Percentiles rank a stretch among this genome's conserved stretches.
phyloP scores from a whole-genome alignment of 1,284 basidiomycete genomes.

The Sporisorium graminicola region DNA sequence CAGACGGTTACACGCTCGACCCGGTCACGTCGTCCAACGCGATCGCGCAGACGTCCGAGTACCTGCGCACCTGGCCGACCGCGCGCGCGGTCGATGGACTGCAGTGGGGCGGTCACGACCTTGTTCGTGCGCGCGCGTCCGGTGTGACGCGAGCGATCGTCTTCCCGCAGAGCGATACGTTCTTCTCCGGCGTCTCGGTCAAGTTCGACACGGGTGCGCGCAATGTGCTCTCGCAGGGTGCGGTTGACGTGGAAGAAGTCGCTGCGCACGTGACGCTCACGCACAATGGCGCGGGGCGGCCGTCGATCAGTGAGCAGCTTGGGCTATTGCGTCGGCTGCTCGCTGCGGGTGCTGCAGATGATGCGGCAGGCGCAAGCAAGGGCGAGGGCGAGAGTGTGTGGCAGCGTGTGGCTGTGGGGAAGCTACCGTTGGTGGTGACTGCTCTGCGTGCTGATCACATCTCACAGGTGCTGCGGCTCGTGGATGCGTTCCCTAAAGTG shows the following conservation, averaged over 20 bases:
- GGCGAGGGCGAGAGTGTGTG: slow-evolving; percentile 69
- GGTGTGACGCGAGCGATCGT: slow-evolving; percentile 77
- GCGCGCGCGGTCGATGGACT: slow-evolving; percentile 58
- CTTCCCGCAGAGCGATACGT: slow-evolving; percentile 70
- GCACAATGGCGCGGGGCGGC: slow-evolving; percentile 69
- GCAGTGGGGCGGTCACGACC: slow-evolving; percentile 58
- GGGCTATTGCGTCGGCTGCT: slow-evolving; percentile 78
- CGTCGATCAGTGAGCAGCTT: slow-evolving; percentile 78
- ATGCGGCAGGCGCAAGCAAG: too few species aligned
- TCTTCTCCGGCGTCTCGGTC: slow-evolving; percentile 73
- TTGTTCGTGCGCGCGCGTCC: slow-evolving; percentile 70
- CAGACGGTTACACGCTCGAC: slow-evolving; percentile 46
- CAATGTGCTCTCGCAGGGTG: slow-evolving; percentile 73
- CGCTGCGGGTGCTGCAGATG: slow-evolving; percentile 65
- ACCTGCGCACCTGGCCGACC: slow-evolving; percentile 28
- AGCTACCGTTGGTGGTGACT: slow-evolving; percentile 78
- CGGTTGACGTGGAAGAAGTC: slow-evolving; percentile 77
- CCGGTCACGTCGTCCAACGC: slow-evolving; percentile 15
- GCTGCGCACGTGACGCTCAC: slow-evolving; percentile 80
- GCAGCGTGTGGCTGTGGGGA: slow-evolving; percentile 70
- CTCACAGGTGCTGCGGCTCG: slow-evolving; percentile 79
- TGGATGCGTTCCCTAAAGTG: slow-evolving; percentile 78
- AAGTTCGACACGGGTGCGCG: slow-evolving; percentile 48
- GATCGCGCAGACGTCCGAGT: slow-evolving; percentile 14
- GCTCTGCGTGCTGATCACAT: slow-evolving; percentile 81